These are phyloP conservation scores for Pseudohyphozyma bogoriensis DNA, from an alignment of 768 basidiomycete species.

Conservation along the genomic window DNA sequence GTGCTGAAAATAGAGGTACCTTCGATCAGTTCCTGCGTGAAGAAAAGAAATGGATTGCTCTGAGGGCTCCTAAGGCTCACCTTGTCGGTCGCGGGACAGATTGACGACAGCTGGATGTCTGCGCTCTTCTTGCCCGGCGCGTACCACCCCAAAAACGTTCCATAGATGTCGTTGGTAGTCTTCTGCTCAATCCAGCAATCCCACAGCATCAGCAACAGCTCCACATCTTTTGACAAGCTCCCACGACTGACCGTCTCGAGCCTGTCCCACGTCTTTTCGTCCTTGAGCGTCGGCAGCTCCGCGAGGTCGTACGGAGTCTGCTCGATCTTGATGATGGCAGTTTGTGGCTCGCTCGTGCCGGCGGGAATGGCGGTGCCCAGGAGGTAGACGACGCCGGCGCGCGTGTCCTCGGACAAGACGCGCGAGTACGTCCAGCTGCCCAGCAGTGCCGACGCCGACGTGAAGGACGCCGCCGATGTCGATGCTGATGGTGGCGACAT, in stretches of 20 bases:
- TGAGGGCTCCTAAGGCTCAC: background rate
- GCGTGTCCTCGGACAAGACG: slow-evolving; percentile 51
- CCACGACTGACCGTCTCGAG: slow-evolving; percentile 43
- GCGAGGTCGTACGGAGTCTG: slow-evolving; percentile 54
- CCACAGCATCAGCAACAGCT: slow-evolving; percentile 37
- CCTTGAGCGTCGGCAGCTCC: slow-evolving; percentile 35
- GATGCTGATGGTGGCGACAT: too few relatives aligned
- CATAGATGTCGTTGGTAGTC: slow-evolving; percentile 27
- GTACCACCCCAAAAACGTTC: slow-evolving; percentile 45
- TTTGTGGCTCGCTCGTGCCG: slow-evolving; percentile 34
- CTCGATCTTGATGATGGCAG: slow-evolving; percentile 66
- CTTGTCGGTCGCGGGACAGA: slow-evolving; percentile 73
- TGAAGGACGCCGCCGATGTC: too few relatives aligned
- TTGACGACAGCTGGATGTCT: slow-evolving; percentile 73
- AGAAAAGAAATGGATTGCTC: background rate
- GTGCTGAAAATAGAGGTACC: slow-evolving; percentile 48
- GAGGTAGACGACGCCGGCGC: slow-evolving; percentile 53
- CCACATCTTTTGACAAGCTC: slow-evolving; percentile 50
- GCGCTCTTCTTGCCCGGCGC: slow-evolving; percentile 53
- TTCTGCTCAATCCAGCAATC: background rate
- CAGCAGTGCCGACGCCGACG: too few relatives aligned
- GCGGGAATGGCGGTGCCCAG: slow-evolving; percentile 52
- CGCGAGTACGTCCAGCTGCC: slow-evolving; percentile 6
- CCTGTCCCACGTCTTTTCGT: slow-evolving; percentile 35
- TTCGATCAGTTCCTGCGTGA: background rate